A percentile compares a stretch with the other conserved stretches of the same genome.
phyloP scores from a whole-genome alignment of 2,329 filamentous ascomycete species.

The Scleromitrula shiraiana region DNA sequence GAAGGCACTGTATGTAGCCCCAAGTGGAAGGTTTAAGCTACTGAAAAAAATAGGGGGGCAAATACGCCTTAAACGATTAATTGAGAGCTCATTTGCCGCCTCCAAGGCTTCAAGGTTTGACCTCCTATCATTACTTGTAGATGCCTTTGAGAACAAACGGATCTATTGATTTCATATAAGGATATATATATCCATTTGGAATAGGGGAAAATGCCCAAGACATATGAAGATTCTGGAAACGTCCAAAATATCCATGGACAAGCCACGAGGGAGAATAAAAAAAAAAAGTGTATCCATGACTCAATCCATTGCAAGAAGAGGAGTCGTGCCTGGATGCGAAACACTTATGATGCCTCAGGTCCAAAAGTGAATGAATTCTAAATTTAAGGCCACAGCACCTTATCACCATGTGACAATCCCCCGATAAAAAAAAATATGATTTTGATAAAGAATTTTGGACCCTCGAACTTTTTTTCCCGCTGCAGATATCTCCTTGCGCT shows the following conservation, averaged over 20 bases:
- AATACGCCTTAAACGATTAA: background rate
- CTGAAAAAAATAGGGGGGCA: no score
- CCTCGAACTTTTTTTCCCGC: background rate
- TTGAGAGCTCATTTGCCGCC: constrained; percentile 3
- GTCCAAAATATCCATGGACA: background rate
- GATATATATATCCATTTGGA: background rate
- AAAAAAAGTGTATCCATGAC: background rate
- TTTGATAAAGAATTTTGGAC: no score
- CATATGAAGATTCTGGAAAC: background rate
- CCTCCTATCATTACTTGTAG: background rate
- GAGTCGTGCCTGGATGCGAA: background rate
- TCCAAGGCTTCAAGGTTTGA: background rate
- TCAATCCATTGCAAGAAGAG: background rate
- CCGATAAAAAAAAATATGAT: no score
- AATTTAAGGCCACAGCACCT: no score
- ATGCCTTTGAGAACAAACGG: background rate
- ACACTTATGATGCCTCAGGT: background rate
- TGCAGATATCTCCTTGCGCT: constrained; percentile 3
- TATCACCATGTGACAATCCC: constrained; percentile 7
- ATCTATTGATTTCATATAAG: background rate
- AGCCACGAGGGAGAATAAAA: background rate
- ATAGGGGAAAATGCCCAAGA: background rate
- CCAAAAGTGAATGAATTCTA: background rate
- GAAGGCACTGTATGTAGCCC: no score
- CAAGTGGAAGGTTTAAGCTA: no score